Evolutionary conservation across 148 eudicot species (phyloP).

Genomic region (Vaccinium myrtillus): DNA sequence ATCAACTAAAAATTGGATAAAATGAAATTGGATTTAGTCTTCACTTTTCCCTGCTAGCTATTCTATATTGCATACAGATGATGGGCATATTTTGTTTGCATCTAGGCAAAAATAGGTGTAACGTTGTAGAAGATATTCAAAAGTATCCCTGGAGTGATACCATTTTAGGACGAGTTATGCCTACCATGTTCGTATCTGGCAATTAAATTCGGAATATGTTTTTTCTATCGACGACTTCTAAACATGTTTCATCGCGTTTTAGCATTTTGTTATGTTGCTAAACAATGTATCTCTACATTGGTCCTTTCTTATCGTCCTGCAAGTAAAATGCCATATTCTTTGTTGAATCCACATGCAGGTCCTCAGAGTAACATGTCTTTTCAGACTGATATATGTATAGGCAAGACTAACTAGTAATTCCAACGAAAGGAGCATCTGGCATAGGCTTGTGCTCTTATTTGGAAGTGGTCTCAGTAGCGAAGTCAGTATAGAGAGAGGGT

Average conservation of each 20-base stretch:
- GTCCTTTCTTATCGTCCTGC: background rate
- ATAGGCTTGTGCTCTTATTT: too few relatives aligned
- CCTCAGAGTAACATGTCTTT: background rate
- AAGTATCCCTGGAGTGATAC: background rate
- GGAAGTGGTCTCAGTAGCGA: too few relatives aligned
- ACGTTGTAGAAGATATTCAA: background rate
- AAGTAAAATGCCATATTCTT: conserved; percentile 10
- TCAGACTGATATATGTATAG: background rate
- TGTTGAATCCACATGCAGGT: background rate
- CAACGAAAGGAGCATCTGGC: too few relatives aligned
- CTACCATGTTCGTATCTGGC: background rate
- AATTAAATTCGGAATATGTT: background rate
- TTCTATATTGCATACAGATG: background rate
- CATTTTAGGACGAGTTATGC: background rate
- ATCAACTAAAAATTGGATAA: background rate
- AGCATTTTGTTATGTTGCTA: background rate
- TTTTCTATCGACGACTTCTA: background rate
- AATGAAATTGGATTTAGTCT: background rate
- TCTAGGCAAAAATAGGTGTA: background rate
- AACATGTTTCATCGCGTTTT: background rate
- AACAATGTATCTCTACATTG: background rate
- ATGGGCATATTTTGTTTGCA: background rate
- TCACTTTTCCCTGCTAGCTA: background rate
- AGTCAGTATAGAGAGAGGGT: background rate
- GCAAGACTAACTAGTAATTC: too few relatives aligned